phyloP scores from a whole-genome alignment of 805 yeast genomes.

The Schwanniomyces vanrijiae region DNA sequence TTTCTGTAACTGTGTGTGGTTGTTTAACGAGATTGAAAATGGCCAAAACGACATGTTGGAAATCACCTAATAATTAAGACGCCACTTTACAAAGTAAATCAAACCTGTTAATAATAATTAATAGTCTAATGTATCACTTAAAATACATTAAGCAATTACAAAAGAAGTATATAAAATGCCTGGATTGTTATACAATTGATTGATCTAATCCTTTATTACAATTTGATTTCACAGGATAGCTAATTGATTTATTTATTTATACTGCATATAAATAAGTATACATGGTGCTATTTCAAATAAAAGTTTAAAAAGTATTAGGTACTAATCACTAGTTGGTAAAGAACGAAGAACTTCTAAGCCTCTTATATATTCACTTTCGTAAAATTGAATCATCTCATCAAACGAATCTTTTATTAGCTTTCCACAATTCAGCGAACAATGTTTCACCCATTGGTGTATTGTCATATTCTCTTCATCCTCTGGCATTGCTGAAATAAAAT shows the following conservation, averaged over 20 bases:
- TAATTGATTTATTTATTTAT: background rate
- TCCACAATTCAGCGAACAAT: slow-evolving; percentile 56
- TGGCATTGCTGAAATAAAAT: slow-evolving; percentile 68
- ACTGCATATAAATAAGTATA: background rate
- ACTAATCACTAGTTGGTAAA: slow-evolving; percentile 26
- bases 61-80: background rate
- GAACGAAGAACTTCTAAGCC: slow-evolving; percentile 46
- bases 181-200: background rate
- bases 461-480: slow-evolving; percentile 67
- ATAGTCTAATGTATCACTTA: background rate
- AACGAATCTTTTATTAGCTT: slow-evolving; percentile 47
- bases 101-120: background rate
- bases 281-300: no score
- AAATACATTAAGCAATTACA: background rate
- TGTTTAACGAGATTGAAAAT: slow-evolving; percentile 36
- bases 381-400: slow-evolving; percentile 45
- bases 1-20: slow-evolving; percentile 39
- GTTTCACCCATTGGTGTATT: slow-evolving; percentile 65
- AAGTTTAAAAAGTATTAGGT: background rate
- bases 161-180: background rate
- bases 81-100: background rate
- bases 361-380: slow-evolving; percentile 47
- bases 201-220: background rate
- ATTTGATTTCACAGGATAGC: background rate
- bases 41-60: slow-evolving; percentile 47